A percentile compares a stretch with the other conserved stretches of the same genome.
Conservation (phyloP, 768 basidiomycete species). For the Dentipellis sp. region DNA sequence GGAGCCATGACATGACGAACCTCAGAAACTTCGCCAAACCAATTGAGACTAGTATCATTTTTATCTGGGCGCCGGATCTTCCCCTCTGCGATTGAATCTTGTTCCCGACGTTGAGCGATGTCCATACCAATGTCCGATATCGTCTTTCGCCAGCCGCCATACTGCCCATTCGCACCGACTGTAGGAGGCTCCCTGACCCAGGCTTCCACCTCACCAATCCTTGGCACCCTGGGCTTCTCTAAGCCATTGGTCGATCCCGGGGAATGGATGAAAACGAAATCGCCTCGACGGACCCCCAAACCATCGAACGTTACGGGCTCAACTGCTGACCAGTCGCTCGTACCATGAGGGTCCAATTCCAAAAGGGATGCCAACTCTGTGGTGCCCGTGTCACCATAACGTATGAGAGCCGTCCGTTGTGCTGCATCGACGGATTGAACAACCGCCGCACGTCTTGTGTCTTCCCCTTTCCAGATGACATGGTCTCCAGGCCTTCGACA, state of each 20-base stretch:
- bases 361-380: conserved; percentile 70
- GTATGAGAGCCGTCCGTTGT: conserved; percentile 63
- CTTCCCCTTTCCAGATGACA: conserved; percentile 76
- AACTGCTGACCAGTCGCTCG: conserved; percentile 38
- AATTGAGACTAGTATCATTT: conserved; percentile 40
- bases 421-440: conserved; percentile 69
- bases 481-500: conserved; percentile 78
- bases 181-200: conserved; percentile 63
- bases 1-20: conserved; percentile 29
- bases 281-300: conserved; percentile 75
- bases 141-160: conserved; percentile 63
- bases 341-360: conserved; percentile 83
- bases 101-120: conserved; percentile 41
- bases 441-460: conserved; percentile 53
- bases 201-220: conserved; percentile 75
- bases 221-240: conserved; percentile 60
- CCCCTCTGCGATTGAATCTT: conserved; percentile 26
- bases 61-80: conserved; percentile 32
- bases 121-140: conserved; percentile 56
- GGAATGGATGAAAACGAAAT: conserved; percentile 75
- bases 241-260: conserved; percentile 67
- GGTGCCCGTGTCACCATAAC: conserved; percentile 42
- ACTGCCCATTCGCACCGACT: conserved; percentile 34
- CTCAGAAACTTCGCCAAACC: conserved; percentile 84
- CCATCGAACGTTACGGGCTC: conserved; percentile 39